These are phyloP conservation scores for Boletus vinaceobasis DNA, from an alignment of 768 basidiomycete genomes.

Conservation along the genomic window DNA sequence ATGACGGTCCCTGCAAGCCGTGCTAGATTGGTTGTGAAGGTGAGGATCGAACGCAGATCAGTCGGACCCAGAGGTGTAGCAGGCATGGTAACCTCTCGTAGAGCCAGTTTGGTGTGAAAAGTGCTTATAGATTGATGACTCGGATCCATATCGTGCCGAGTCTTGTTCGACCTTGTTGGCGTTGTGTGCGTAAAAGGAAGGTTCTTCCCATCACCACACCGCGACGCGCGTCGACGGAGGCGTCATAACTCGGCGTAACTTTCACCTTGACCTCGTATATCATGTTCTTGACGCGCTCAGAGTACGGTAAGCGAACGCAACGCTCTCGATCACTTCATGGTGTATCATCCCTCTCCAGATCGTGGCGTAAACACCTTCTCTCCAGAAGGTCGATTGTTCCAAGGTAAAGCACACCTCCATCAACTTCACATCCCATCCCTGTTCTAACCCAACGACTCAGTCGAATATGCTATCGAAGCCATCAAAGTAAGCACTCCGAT, in stretches of 20 bases:
- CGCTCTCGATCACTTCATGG: background rate
- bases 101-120: background rate
- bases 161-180: background rate
- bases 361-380: constrained; percentile 99
- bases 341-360: constrained; percentile 46
- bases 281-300: constrained; percentile 95
- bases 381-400: constrained; percentile 96
- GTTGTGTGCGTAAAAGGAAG: constrained; percentile 20
- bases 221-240: constrained; percentile 38
- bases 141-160: background rate
- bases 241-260: constrained; percentile 9
- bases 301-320: constrained; percentile 61
- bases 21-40: constrained; percentile 66
- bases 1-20: constrained; percentile 71
- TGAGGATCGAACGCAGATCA: constrained; percentile 59
- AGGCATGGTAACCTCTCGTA: constrained; percentile 5
- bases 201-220: constrained; percentile 27
- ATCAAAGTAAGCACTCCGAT: constrained; percentile 70
- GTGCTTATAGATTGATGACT: background rate
- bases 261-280: constrained; percentile 16
- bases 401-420: constrained; percentile 55
- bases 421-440: background rate
- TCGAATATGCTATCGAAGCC: constrained; percentile 99
- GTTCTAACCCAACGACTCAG: constrained; percentile 40
- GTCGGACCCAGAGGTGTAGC: constrained; percentile 21